These are phyloP conservation scores for Taiozyma onychis DNA, from an alignment of 1,139 yeast species.

Conservation along the genomic window DNA sequence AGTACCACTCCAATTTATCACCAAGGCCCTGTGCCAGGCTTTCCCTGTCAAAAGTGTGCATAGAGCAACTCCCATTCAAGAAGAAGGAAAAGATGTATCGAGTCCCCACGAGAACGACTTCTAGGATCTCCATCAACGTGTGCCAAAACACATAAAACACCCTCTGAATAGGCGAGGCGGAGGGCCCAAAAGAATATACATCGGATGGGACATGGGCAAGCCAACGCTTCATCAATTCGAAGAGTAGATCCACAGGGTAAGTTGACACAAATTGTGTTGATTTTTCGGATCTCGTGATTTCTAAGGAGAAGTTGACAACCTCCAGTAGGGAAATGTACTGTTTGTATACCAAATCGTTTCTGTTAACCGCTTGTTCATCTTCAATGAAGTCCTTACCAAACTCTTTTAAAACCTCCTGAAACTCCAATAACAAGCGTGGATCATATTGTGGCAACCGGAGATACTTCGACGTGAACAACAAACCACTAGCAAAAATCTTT, in stretches of 20 bases:
- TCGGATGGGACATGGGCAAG: constrained; percentile 13
- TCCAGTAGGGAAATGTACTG: constrained; percentile 8
- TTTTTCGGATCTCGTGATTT: constrained; percentile 8
- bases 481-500: constrained; percentile 14
- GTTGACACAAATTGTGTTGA: constrained; percentile 10
- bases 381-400: constrained; percentile 14
- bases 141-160: constrained; percentile 18
- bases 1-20: constrained; percentile 8
- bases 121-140: constrained; percentile 11
- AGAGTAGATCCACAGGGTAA: constrained; percentile 18
- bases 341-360: constrained; percentile 6
- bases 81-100: constrained; percentile 18
- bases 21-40: constrained; percentile 5
- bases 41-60: constrained; percentile 10
- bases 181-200: constrained; percentile 10
- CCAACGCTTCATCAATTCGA: constrained; percentile 12
- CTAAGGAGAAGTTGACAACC: constrained; percentile 4
- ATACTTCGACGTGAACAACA: constrained; percentile 12
- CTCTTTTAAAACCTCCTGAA: constrained; percentile 9
- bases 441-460: constrained; percentile 19
- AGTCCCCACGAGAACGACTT: constrained; percentile 12
- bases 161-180: constrained; percentile 7
- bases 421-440: constrained; percentile 12
- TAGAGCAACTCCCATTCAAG: constrained; percentile 14
- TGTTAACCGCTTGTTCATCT: constrained; percentile 6